These are phyloP conservation scores for Plectosphaerella sp. DNA, from an alignment of 2,329 filamentous ascomycete genomes.

Conservation along the genomic window DNA sequence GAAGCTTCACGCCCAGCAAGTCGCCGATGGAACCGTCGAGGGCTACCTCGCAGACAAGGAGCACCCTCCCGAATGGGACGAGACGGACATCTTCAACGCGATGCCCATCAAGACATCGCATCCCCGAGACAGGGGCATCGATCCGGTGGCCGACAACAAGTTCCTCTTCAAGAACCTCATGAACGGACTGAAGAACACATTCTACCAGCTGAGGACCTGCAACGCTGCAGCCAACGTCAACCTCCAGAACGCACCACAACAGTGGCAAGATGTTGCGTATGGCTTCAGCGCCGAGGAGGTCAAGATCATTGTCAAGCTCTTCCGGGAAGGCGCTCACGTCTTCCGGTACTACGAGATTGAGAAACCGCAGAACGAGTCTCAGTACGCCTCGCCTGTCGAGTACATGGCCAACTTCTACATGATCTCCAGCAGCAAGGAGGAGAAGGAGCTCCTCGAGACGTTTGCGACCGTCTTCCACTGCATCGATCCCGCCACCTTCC, in stretches of 20 bases:
- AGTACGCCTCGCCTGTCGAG: conserved; percentile 78
- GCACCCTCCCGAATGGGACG: conserved; percentile 86
- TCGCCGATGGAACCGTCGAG: conserved; percentile 59
- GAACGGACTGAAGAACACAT: conserved; percentile 92
- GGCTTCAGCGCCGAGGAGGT: conserved; percentile 98
- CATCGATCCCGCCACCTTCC: conserved; percentile 96
- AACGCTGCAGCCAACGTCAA: conserved; percentile 72
- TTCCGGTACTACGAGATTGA: conserved; percentile 97
- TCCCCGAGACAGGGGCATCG: conserved; percentile 79
- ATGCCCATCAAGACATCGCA: conserved; percentile 96
- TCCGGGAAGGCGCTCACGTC: conserved; percentile 91
- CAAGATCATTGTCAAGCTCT: conserved; percentile 91
- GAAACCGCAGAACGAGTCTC: conserved; percentile 66
- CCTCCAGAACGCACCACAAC: conserved; percentile 70
- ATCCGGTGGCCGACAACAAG: conserved; percentile 94
- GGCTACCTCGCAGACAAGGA: conserved; percentile 82
- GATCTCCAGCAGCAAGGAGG: conserved; percentile 88
- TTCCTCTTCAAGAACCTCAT: conserved; percentile 96
- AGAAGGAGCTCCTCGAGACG: conserved; percentile 94
- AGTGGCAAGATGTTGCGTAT: conserved; percentile 94
- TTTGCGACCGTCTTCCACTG: conserved; percentile 99
- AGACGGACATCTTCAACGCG: conserved; percentile 94
- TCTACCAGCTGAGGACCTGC: conserved; percentile 89
- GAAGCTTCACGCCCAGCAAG: conserved; percentile 67
- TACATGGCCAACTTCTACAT: conserved; percentile 94